Evolutionary conservation across 164 flowering plant genomes (phyloP), one percentile per base, ranked within the genome.

Genomic region (Magnolia officinalis): DNA sequence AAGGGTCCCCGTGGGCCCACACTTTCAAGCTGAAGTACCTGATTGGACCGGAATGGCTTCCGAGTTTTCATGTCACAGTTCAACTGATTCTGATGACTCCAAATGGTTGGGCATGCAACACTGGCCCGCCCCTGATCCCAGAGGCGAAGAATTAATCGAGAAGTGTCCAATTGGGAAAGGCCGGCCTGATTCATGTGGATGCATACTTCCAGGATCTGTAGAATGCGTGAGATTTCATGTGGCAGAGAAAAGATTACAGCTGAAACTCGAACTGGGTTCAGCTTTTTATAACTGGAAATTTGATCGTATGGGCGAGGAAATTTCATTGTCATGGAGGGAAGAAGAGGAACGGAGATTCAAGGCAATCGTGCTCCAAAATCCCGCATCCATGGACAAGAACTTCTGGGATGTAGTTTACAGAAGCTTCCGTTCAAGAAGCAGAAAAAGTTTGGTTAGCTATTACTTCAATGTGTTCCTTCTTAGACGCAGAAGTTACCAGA

Each of bases 391-490:
- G 20, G 88, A 66, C 10, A 84, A 80, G 75, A 68, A 69, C 76
- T 90, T 92, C 77, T 96, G 95, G 95, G 79, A 87, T 6, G 74
- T 84, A 23, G 72, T 84, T 49, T 58, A 24, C 64, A 81, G 76
- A 81, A 14, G 24, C 50, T 90, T 94, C 76, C 90, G 86, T 18
- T 61, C 50, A 37, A 92, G 85, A 81, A 87, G 81, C 74, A 81
- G 88, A 73, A 86, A 79, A 76, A 87, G 80, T 20, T 76, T 92
- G 66, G 95, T 92, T 58, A 86, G 89, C 84, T 96, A 96, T 82
- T 96, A 92, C 82, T 94, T 82, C 86, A 92, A 96, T 81, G 97
- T 91, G 23, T 92, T 84, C 77, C 83, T 94, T 76, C 82, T 90
- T 66, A 83, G 81, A 23, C 92, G 91, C 51, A 84, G 98, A 81